Evolutionary conservation across 1,284 basidiomycete species (phyloP).

Genomic region (Cryptococcus amylolentus): DNA sequence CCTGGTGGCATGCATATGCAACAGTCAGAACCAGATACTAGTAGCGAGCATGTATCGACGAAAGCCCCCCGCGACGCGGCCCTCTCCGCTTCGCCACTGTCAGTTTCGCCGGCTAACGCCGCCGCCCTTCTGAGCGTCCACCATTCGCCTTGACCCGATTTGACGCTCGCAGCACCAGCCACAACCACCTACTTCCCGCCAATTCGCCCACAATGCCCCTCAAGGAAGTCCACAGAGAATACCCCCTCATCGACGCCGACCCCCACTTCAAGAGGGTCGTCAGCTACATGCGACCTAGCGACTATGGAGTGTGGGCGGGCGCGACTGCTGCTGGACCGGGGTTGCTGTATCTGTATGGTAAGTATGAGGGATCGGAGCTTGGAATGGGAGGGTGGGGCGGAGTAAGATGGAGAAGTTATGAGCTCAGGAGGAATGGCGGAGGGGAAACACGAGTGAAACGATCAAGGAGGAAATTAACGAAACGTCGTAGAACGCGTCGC

Average conservation of each 20-base stretch:
- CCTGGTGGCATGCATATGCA: too few species aligned
- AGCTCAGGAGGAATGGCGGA: not conserved
- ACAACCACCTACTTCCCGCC: not conserved
- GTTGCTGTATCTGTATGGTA: conserved; percentile 36
- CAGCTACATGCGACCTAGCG: conserved; percentile 80
- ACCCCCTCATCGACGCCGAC: conserved; percentile 86
- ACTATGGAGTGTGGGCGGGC: conserved; percentile 81
- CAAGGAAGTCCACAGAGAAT: conserved; percentile 40
- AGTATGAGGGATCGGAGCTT: conserved; percentile 10
- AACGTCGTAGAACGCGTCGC: conserved; percentile 20
- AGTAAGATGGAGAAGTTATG: not conserved
- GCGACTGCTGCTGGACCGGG: conserved; percentile 61
- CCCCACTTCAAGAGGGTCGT: conserved; percentile 86
- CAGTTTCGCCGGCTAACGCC: not conserved
- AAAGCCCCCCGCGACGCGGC: too few species aligned
- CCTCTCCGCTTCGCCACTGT: not conserved
- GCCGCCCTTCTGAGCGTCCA: not conserved
- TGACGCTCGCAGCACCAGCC: not conserved
- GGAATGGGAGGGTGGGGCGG: not conserved
- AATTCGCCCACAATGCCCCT: conserved; percentile 18
- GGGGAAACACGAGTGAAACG: not conserved
- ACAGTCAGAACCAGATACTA: too few species aligned
- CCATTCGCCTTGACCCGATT: not conserved
- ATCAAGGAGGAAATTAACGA: not conserved
- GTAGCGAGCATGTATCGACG: too few species aligned